A percentile compares a stretch with the other conserved stretches of the same genome.
These are phyloP conservation scores for Nemania sp. DNA, from an alignment of 2,329 filamentous ascomycete species.

Conservation along the genomic window DNA sequence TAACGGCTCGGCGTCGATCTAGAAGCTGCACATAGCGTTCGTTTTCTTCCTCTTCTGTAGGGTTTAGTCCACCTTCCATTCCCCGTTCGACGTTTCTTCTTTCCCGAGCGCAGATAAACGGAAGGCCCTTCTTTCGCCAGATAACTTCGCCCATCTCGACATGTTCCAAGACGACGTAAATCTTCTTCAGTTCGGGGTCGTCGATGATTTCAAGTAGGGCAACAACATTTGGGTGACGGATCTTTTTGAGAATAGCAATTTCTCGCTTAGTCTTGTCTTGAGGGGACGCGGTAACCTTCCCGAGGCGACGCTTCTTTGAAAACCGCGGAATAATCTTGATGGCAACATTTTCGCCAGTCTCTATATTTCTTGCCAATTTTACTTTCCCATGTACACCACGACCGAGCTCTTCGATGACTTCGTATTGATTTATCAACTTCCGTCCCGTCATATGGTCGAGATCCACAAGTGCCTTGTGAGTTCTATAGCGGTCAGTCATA, in stretches of 20 bases:
- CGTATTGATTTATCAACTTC: conserved; percentile 97
- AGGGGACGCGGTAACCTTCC: conserved; percentile 77
- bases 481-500: conserved; percentile 61
- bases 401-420: conserved; percentile 95
- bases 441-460: conserved; percentile 89
- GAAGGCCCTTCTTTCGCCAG: conserved; percentile 90
- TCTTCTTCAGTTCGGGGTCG: conserved; percentile 94
- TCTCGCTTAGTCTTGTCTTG: conserved; percentile 91
- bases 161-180: conserved; percentile 97
- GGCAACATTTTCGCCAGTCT: conserved; percentile 83
- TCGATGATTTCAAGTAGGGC: conserved; percentile 97
- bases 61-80: conserved; percentile 69
- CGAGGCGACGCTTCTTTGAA: conserved; percentile 92
- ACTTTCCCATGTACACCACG: conserved; percentile 98
- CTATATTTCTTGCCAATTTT: conserved; percentile 87
- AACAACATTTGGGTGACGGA: conserved; percentile 96
- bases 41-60: conserved; percentile 67
- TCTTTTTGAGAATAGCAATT: conserved; percentile 98
- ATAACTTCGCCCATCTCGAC: conserved; percentile 94
- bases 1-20: conserved; percentile 69
- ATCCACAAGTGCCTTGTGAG: conserved; percentile 91
- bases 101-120: conserved; percentile 85
- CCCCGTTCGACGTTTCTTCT: conserved; percentile 82
- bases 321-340: conserved; percentile 99
- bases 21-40: conserved; percentile 67